phyloP scores from a whole-genome alignment of 768 basidiomycete genomes.

The Harrya chromipes region DNA sequence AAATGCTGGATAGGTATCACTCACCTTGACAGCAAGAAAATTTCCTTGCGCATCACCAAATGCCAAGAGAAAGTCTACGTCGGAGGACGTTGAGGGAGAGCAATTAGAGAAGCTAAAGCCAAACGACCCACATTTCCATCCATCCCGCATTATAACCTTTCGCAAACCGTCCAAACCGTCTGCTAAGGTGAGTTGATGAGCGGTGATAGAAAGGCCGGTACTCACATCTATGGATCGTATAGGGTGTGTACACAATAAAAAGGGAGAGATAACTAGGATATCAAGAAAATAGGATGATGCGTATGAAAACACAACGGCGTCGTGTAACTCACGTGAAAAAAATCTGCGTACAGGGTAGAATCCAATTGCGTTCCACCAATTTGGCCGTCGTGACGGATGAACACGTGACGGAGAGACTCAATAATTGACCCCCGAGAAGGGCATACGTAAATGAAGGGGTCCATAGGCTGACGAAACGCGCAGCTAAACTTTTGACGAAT shows the following conservation, averaged over 20 bases:
- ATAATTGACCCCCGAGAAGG: slow-evolving; percentile 26
- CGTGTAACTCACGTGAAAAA: slow-evolving; percentile 64
- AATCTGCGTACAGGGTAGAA: slow-evolving; percentile 73
- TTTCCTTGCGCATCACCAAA: slow-evolving; percentile 83
- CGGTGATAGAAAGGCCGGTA: neutral
- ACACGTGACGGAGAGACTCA: slow-evolving; percentile 24
- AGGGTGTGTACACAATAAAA: slow-evolving; percentile 77
- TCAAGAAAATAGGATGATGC: neutral
- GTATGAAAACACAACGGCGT: neutral
- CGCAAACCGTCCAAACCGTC: slow-evolving; percentile 81
- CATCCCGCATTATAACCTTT: slow-evolving; percentile 68
- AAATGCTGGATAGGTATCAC: neutral
- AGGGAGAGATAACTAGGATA: slow-evolving; percentile 64
- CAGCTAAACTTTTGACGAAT: slow-evolving; percentile 15
- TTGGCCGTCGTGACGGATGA: slow-evolving; percentile 68
- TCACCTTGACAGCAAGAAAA: slow-evolving; percentile 75
- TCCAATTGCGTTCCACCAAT: slow-evolving; percentile 63
- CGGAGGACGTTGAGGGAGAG: neutral
- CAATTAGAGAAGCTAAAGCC: neutral
- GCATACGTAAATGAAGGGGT: slow-evolving; percentile 27
- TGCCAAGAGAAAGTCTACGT: slow-evolving; percentile 72
- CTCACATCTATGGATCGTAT: slow-evolving; percentile 85
- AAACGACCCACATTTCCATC: slow-evolving; percentile 75
- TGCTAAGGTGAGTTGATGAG: slow-evolving; percentile 27
- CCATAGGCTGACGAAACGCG: slow-evolving; percentile 27